A percentile compares a stretch with the other conserved stretches of the same genome.
phyloP scores from a whole-genome alignment of 2,329 filamentous ascomycete species.

The Ophiostoma fasciatum region DNA sequence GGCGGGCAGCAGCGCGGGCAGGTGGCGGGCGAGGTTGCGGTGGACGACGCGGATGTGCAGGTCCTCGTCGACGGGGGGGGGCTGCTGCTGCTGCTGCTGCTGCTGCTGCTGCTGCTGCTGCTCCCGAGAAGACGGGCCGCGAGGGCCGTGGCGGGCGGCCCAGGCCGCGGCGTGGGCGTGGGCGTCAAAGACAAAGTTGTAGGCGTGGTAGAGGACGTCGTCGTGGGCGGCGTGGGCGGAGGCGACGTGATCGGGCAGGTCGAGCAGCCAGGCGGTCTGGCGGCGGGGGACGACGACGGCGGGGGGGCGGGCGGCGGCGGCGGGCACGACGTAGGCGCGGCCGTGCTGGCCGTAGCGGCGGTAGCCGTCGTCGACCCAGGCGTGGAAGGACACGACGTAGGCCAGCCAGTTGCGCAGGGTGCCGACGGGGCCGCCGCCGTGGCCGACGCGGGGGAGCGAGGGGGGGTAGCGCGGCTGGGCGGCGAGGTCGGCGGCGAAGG shows the following conservation, averaged over 20 bases:
- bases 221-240: neutral
- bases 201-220: neutral
- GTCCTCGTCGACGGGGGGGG: conserved; percentile 14
- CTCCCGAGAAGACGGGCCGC: no score
- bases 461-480: conserved; percentile 24
- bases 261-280: conserved; percentile 22
- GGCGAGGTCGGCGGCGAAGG: conserved; percentile 25
- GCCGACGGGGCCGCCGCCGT: conserved; percentile 21
- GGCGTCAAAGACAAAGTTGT: conserved; percentile 25
- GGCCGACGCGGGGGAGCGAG: conserved; percentile 26
- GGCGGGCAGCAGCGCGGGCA: conserved; percentile 23
- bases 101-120: neutral
- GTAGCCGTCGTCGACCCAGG: conserved; percentile 29
- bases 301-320: conserved; percentile 24
- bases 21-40: conserved; percentile 27
- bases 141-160: neutral
- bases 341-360: conserved; percentile 25
- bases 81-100: neutral
- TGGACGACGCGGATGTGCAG: conserved; percentile 29
- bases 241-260: no score
- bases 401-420: conserved; percentile 24
- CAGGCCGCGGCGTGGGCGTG: conserved; percentile 11
- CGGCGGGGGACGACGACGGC: conserved; percentile 30
- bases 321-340: conserved; percentile 26
- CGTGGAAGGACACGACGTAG: conserved; percentile 23